Percentiles rank a stretch among this genome's conserved stretches.
Conservation (phyloP, 352 stramenopile genomes). For the Blastocystis sp. region DNA sequence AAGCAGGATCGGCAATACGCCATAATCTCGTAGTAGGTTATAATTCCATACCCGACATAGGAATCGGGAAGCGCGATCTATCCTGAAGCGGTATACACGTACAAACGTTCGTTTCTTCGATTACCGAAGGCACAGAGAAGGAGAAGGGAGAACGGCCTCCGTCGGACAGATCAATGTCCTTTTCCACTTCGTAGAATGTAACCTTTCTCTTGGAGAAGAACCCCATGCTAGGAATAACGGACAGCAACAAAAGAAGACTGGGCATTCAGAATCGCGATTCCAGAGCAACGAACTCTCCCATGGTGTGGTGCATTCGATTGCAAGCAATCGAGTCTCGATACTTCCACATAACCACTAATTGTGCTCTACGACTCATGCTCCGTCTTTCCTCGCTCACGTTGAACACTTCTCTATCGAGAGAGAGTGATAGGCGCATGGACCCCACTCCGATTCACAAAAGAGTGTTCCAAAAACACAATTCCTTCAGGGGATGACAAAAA, state of each 20-base stretch:
- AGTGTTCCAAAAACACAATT: not conserved
- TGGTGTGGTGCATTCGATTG: not conserved
- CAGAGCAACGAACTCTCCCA: not conserved
- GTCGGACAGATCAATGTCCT: not conserved
- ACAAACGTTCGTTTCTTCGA: not conserved
- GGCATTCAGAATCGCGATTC: not conserved
- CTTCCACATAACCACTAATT: conserved; percentile 2
- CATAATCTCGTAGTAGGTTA: not conserved
- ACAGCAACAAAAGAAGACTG: not conserved
- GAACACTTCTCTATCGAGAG: not conserved
- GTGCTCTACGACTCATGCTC: not conserved
- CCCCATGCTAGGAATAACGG: not conserved
- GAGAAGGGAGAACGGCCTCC: not conserved
- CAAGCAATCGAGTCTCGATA: not conserved
- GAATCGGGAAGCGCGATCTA: conserved; percentile 27
- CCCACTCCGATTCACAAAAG: not conserved
- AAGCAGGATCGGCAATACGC: not conserved
- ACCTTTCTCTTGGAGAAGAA: conserved; percentile 16
- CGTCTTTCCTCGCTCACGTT: not conserved
- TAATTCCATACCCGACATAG: conserved; percentile 17
- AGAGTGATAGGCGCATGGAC: not conserved
- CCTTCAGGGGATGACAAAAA: not conserved
- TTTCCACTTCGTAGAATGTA: conserved; percentile 14
- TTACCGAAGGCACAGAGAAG: not conserved
- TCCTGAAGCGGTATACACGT: not conserved